Base-by-base conservation (phyloP, 768 basidiomycete species). In the Tephrocybe sp. region DNA sequence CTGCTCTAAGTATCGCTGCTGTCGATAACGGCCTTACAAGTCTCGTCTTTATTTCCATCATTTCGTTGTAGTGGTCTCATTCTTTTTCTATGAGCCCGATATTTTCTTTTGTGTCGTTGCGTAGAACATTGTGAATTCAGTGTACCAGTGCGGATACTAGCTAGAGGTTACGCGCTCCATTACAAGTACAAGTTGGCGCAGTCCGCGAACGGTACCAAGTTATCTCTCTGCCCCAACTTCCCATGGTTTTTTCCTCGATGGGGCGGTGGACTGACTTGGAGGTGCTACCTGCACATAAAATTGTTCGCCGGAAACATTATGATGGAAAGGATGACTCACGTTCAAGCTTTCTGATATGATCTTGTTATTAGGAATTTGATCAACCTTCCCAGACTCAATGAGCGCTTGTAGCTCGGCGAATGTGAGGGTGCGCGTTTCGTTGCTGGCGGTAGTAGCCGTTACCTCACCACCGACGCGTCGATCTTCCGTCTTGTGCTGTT, bases 291-390 rank as follows among this genome's bases (percentile, higher is more conserved):
- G 51, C 16, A 49, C 32, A 49, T 45, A 9, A 34, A 16, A 28
- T 11, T 8, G 18, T 25, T 13, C 36, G 16, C 19, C 7, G 37
- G 21, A 24, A 43, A 35, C 11, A 24, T 28, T 32, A 44, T 35
- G 28, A 44, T 18, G 18, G 47, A 31, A 54, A 32, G 24, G 51
- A 45, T 41, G 18, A 63, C 80, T 54, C 60, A 88, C 89, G 67
- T 84, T 87, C 28, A 91, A 57, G 2, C 62, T 69, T n/a, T 84
- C 74, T 0, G 85, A 82, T 37, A 92, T 88, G 46, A 75, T 52
- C 56, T 83, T 87, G 62, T 90, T 92, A 59, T 91, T 87, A 1
- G 89, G 89, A 30, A 92, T 89, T 61, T 83, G 68, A 55, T 88
- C 86, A 3, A 80, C 78, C 54, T 76, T 80, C 15, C 88, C 89